Evolutionary conservation across 306 rosid species (phyloP).

Genomic region (Cucumis melo): DNA sequence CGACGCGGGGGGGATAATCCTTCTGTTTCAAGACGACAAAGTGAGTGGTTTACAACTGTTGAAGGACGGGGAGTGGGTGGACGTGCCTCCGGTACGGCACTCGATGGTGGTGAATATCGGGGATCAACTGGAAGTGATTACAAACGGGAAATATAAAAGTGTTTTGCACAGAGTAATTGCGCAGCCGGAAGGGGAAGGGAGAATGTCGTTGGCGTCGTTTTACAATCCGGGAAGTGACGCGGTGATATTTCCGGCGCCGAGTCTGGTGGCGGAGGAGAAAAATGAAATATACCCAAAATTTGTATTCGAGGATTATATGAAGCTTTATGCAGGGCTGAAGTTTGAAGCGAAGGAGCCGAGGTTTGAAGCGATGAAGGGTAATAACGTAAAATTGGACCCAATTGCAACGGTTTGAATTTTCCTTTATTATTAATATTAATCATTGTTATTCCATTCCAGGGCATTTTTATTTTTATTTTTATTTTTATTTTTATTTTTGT

Average conservation of each 20-base stretch:
- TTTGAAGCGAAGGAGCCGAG: slow-evolving; percentile 83
- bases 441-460: too few species aligned
- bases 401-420: slow-evolving; percentile 27
- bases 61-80: slow-evolving; percentile 67
- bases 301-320: slow-evolving; percentile 86
- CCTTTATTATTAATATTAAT: too few species aligned
- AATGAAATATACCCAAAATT: slow-evolving; percentile 69
- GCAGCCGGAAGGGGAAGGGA: slow-evolving; percentile 50
- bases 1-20: slow-evolving; percentile 84
- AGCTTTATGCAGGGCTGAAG: slow-evolving; percentile 54
- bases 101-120: slow-evolving; percentile 78
- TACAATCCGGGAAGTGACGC: slow-evolving; percentile 85
- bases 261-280: slow-evolving; percentile 42
- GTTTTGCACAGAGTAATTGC: slow-evolving; percentile 79
- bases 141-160: slow-evolving; percentile 81
- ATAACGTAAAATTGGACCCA: slow-evolving; percentile 29
- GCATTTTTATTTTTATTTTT: too few species aligned
- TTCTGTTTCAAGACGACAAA: slow-evolving; percentile 80
- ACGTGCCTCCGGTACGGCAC: slow-evolving; percentile 88
- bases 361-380: slow-evolving; percentile 63
- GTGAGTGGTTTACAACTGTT: slow-evolving; percentile 85
- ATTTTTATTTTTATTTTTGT: too few species aligned
- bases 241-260: slow-evolving; percentile 65
- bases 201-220: slow-evolving; percentile 91
- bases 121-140: slow-evolving; percentile 78